A percentile compares a stretch with the other conserved stretches of the same genome.
Conservation (phyloP, 305 asterid species). For the Fraxinus xanthoxyloides region DNA sequence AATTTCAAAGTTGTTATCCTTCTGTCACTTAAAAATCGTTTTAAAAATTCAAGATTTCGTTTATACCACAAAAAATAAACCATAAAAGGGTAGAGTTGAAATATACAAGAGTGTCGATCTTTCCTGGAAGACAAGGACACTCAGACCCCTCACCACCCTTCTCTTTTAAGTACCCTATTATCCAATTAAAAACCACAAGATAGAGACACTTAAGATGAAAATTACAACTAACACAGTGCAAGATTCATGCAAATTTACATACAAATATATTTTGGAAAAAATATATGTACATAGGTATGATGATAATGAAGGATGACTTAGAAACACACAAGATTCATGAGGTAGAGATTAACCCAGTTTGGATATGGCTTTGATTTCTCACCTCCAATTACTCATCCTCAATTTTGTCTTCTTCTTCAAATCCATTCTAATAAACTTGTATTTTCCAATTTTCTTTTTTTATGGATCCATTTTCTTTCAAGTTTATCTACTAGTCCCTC, state of each 20-base stretch:
- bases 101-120: neutral
- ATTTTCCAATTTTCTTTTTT: neutral
- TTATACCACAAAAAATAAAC: neutral
- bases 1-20: too few species aligned
- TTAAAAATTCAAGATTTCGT: too few species aligned
- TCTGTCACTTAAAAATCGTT: too few species aligned
- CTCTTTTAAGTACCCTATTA: neutral
- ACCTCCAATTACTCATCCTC: neutral
- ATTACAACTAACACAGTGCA: neutral
- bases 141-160: neutral
- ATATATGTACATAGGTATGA: neutral
- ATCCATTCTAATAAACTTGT: neutral
- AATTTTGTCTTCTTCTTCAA: neutral
- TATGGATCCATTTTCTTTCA: neutral
- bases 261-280: neutral
- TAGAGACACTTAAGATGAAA: neutral
- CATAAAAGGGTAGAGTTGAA: neutral
- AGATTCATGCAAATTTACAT: neutral
- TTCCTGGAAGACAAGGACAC: neutral
- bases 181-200: neutral
- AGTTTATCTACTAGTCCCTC: conserved; percentile 10
- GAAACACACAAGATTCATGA: neutral
- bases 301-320: neutral
- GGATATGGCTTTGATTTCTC: neutral
- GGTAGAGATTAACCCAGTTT: neutral